Base-by-base conservation (phyloP, 352 stramenopile genomes). In the Lagenidium sp. region DNA sequence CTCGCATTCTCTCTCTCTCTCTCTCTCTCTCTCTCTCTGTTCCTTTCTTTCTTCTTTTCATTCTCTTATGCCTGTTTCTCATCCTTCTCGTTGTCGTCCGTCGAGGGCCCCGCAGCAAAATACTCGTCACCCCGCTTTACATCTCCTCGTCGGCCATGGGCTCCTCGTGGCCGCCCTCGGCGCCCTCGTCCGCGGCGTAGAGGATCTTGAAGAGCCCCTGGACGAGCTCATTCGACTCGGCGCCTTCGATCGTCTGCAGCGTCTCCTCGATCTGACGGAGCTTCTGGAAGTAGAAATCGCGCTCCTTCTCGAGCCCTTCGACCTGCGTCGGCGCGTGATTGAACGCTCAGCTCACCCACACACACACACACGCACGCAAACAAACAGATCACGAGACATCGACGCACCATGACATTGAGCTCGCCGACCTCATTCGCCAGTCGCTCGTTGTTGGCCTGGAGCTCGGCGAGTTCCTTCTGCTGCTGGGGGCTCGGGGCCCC, bases 211-310 rank as follows among this genome's bases (percentile, higher is more conserved):
- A 91, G 32, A 94, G 63, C n/a, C 47, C 44, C 53, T 87, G 77
- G 4, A 60, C 76, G 24, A 89, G 35, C 19, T 75, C 67, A 32
- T 68, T 82, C 36, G 59, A 39, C 31, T 89, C 76, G 10, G 28
- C 43, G 36, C 82, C 73, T 30, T 85, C 70, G 18, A 64, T 50
- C n/a, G 63, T 54, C 49, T 94, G 82, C 31, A 99, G 70, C 66
- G 98, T 83, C 16, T 97, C 83, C 68, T 99, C 97, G 41, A 99
- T 91, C 51, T 97, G 87, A 37, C 95, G 80, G 23, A 99, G 76
- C 67, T 99, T 99, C 39, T 96, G 81, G 65, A 99, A 99, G 66
- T 99, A 99, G 60, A 99, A 99, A 53, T 99, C 95, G 7, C 95
- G 74, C 62, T 99, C 95, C 47, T 87, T 89, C 58, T 97, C 90